Evolutionary conservation across 177 flowering plant genomes (phyloP).

Genomic region (Vitis hybrid): DNA sequence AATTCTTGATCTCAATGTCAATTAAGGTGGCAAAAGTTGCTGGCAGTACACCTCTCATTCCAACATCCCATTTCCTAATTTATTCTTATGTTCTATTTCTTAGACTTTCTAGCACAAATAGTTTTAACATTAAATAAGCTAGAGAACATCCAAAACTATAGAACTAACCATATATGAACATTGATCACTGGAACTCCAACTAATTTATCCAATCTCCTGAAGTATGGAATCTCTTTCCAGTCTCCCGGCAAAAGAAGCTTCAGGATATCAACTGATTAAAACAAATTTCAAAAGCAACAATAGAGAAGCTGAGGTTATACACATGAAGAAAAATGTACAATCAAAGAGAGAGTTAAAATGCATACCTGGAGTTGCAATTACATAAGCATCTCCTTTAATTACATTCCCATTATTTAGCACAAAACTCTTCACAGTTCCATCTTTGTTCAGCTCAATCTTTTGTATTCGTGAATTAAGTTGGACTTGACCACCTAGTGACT

Average conservation of each 20-base stretch:
- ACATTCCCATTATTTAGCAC: conserved; percentile 48
- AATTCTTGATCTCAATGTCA: too few relatives aligned
- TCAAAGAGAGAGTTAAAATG: not conserved
- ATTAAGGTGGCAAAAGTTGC: too few relatives aligned
- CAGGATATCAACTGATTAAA: conserved; percentile 60
- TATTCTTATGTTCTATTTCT: too few relatives aligned
- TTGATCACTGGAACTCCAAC: conserved; percentile 86
- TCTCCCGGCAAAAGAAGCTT: conserved; percentile 74
- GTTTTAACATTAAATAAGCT: not conserved
- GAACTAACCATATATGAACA: conserved; percentile 76
- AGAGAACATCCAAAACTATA: conserved; percentile 3
- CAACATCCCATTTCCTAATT: too few relatives aligned
- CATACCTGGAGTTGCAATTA: conserved; percentile 74
- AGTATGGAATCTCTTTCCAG: conserved; percentile 68
- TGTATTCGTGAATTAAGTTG: conserved; percentile 61
- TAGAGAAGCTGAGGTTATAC: not conserved
- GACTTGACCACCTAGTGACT: conserved; percentile 65
- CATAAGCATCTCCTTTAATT: conserved; percentile 70
- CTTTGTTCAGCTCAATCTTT: conserved; percentile 59
- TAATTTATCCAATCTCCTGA: conserved; percentile 68
- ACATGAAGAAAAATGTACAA: not conserved
- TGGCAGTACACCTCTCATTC: too few relatives aligned
- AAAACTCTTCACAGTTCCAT: conserved; percentile 58
- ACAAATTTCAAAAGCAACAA: conserved; percentile 8
- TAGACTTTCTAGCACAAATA: too few relatives aligned